Percentiles rank a stretch among this genome's conserved stretches.
Conservation (phyloP, 345 rosid species). For the Hibiscus tridactylites region DNA sequence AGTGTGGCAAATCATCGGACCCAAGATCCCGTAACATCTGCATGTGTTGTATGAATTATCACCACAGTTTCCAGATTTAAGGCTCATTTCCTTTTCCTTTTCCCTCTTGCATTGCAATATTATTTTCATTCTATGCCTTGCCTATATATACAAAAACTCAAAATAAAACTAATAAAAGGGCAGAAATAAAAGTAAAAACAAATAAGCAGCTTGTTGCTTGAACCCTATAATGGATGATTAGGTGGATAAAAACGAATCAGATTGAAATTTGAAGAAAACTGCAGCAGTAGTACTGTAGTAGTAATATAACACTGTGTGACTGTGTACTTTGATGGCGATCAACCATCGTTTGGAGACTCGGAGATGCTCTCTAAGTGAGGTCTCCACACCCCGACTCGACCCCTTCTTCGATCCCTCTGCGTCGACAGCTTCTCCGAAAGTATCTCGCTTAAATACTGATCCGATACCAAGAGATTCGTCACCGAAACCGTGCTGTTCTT, state of each 20-base stretch:
- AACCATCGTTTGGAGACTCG: slow-evolving; percentile 42
- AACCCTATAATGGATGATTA: slow-evolving; percentile 23
- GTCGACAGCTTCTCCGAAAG: slow-evolving; percentile 72
- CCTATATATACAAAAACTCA: slow-evolving; percentile 18
- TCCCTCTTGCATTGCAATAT: slow-evolving; percentile 11
- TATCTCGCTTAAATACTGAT: slow-evolving; percentile 84
- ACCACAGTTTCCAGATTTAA: background rate
- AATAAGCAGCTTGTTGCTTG: background rate
- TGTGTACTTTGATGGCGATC: slow-evolving; percentile 16
- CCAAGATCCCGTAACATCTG: background rate
- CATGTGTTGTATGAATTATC: background rate
- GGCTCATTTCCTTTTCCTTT: background rate
- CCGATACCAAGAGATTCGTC: slow-evolving; percentile 45
- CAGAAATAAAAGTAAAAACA: background rate
- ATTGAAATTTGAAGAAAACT: slow-evolving; percentile 3
- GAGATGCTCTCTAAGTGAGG: slow-evolving; percentile 92
- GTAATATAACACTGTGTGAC: background rate
- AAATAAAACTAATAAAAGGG: background rate
- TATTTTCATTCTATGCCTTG: slow-evolving; percentile 18
- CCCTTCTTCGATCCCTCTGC: slow-evolving; percentile 76
- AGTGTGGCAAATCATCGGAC: background rate
- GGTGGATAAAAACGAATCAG: slow-evolving; percentile 8
- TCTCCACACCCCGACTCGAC: slow-evolving; percentile 89
- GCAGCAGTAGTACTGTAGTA: background rate
- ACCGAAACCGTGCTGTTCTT: slow-evolving; percentile 20